Percentiles rank a stretch among this genome's conserved stretches.
These are phyloP conservation scores for Tylopilus plumbeoviolaceoides DNA, from an alignment of 768 basidiomycete genomes.

Conservation along the genomic window DNA sequence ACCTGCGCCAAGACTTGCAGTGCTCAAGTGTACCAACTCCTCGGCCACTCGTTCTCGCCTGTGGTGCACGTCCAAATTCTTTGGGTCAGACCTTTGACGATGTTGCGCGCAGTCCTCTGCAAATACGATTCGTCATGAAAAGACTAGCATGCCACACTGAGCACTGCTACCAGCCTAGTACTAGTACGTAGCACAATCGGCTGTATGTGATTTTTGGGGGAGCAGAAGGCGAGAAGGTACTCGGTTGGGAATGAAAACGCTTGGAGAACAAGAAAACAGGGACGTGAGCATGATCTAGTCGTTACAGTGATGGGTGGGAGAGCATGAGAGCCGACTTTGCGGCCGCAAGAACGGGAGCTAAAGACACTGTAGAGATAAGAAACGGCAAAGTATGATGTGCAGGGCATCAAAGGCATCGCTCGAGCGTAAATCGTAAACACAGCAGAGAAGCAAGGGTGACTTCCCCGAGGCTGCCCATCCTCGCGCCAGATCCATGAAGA, in stretches of 20 bases:
- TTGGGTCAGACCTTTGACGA: constrained; percentile 5
- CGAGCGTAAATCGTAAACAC: constrained; percentile 20
- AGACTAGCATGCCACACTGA: constrained; percentile 13
- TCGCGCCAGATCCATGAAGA: constrained; percentile 13
- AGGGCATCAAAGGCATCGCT: constrained; percentile 27
- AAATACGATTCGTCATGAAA: constrained; percentile 1
- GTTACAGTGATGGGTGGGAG: constrained; percentile 46
- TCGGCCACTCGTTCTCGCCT: not conserved
- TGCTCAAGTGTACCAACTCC: constrained; percentile 1
- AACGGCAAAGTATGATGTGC: constrained; percentile 13
- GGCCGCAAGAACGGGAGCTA: constrained; percentile 13
- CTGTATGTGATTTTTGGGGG: constrained; percentile 17
- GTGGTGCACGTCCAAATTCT: constrained; percentile 6
- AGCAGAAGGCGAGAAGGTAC: constrained; percentile 27
- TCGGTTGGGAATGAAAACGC: constrained; percentile 28
- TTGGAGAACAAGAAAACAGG: constrained; percentile 34
- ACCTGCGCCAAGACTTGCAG: constrained; percentile 4
- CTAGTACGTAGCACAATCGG: constrained; percentile 9
- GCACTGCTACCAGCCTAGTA: constrained; percentile 8
- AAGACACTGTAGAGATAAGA: constrained; percentile 9
- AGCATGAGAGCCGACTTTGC: constrained; percentile 21
- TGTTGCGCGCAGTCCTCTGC: not conserved
- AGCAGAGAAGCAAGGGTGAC: constrained; percentile 9
- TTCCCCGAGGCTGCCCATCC: constrained; percentile 12
- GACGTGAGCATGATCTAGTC: constrained; percentile 64